A percentile compares a stretch with the other conserved stretches of the same genome.
Conservation (phyloP, 2,329 filamentous ascomycete genomes). For the Grosmannia clavigera region DNA sequence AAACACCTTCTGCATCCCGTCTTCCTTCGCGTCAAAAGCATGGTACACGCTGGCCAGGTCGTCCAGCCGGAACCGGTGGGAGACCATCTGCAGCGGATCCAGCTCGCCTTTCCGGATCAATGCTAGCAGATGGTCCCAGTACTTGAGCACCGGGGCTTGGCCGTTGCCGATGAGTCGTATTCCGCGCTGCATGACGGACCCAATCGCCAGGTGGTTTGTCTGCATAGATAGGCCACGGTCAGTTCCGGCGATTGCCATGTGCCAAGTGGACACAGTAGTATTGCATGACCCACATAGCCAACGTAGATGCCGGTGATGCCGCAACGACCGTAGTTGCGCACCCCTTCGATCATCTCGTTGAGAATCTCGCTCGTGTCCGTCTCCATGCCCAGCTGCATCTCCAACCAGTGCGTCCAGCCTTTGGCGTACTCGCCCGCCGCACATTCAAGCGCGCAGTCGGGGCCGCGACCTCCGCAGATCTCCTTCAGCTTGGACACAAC, state of each 20-base stretch:
- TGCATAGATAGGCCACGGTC: conserved; percentile 16
- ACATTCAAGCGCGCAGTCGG: conserved; percentile 62
- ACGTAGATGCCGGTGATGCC: conserved; percentile 65
- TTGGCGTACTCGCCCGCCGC: conserved; percentile 50
- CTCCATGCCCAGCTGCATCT: conserved; percentile 54
- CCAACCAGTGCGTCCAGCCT: conserved; percentile 46
- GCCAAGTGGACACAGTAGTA: background rate
- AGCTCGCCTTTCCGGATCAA: conserved; percentile 55
- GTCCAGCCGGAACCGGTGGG: too few species aligned
- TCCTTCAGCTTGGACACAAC: conserved; percentile 65
- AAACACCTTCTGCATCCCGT: conserved; percentile 73
- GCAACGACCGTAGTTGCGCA: conserved; percentile 58
- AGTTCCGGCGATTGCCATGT: background rate
- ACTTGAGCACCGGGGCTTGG: conserved; percentile 64
- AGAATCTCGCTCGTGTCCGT: conserved; percentile 74
- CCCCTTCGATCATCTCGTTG: conserved; percentile 69
- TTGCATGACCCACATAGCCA: conserved; percentile 35
- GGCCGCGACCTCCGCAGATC: conserved; percentile 57
- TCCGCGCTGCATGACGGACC: conserved; percentile 76
- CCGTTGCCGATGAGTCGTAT: conserved; percentile 61
- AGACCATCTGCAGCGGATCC: conserved; percentile 39
- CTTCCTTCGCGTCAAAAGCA: conserved; percentile 48
- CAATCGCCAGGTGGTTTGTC: conserved; percentile 76
- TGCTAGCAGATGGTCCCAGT: conserved; percentile 67
- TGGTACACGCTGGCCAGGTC: conserved; percentile 54